Conservation (phyloP, 108 stramenopile species). For the Phaeodactylum tricornutum region DNA sequence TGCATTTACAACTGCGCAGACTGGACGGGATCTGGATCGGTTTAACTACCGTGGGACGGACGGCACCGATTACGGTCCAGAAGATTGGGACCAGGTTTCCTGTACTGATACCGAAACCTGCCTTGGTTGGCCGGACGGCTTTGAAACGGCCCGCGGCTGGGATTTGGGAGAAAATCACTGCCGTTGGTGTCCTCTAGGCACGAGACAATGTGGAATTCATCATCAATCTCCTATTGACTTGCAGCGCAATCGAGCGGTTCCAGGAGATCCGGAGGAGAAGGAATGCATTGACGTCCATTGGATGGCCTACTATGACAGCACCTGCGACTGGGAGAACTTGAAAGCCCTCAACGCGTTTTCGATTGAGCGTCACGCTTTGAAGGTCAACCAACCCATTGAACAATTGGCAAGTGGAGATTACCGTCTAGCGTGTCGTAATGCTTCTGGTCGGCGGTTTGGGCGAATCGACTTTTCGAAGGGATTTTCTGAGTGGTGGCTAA, state of each 20-base stretch:
- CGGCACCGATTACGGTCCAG: constrained; percentile 37
- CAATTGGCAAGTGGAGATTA: no score
- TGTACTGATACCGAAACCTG: constrained; percentile 30
- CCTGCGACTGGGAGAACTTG: constrained; percentile 22
- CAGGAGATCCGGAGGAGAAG: constrained; percentile 4
- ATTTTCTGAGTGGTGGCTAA: constrained; percentile 35
- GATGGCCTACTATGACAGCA: constrained; percentile 34
- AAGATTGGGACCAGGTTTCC: constrained; percentile 32
- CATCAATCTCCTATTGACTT: constrained; percentile 28
- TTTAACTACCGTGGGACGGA: no score
- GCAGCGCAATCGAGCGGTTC: constrained; percentile 11
- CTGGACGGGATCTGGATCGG: no score
- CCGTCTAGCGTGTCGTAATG: no score
- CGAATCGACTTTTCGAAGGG: constrained; percentile 35
- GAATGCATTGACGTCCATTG: constrained; percentile 23
- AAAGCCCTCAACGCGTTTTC: constrained; percentile 19
- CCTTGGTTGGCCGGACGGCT: no score
- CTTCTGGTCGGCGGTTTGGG: constrained; percentile 10
- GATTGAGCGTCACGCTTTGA: constrained; percentile 33
- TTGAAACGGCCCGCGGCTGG: no score
- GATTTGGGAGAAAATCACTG: constrained; percentile 12
- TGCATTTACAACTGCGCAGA: no score
- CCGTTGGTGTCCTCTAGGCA: constrained; percentile 18
- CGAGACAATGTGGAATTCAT: constrained; percentile 21
- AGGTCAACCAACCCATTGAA: constrained; percentile 20